Conservation (phyloP, 176 grass and related monocot species). For the Triticum turgidum region DNA sequence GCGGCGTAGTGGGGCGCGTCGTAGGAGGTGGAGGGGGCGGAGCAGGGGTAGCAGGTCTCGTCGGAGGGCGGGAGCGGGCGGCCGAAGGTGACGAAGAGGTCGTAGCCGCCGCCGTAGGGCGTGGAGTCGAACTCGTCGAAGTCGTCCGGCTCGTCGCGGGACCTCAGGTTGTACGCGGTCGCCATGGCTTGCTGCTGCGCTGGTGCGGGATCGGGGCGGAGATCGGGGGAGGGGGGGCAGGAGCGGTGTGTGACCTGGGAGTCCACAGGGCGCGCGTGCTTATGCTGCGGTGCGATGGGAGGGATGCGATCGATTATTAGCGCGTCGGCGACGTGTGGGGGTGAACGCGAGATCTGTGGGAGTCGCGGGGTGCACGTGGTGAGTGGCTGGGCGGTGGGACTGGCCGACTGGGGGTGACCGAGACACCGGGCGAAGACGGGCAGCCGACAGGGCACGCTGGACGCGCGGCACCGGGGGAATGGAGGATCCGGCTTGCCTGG, state of each 20-base stretch:
- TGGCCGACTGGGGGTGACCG: background rate
- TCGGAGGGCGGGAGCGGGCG: slow-evolving; percentile 76
- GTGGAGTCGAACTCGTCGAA: slow-evolving; percentile 89
- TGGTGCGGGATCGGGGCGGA: background rate
- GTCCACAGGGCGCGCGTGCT: background rate
- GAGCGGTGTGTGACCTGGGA: background rate
- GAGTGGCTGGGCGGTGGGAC: background rate
- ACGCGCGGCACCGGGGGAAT: background rate
- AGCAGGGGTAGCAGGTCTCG: slow-evolving; percentile 75
- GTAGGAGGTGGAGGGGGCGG: slow-evolving; percentile 71
- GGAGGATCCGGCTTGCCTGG: too few species aligned
- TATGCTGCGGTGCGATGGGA: background rate
- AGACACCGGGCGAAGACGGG: background rate
- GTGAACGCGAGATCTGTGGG: slow-evolving; percentile 16
- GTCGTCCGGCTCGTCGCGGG: slow-evolving; percentile 52
- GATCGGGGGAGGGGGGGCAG: background rate
- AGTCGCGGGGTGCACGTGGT: slow-evolving; percentile 29
- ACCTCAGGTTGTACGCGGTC: background rate
- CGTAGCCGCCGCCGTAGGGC: slow-evolving; percentile 93
- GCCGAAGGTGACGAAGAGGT: slow-evolving; percentile 68
- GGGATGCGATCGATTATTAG: background rate
- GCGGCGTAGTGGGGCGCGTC: slow-evolving; percentile 61
- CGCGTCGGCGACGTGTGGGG: background rate
- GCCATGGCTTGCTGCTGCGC: slow-evolving; percentile 35
- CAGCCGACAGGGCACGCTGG: background rate